Conservation (phyloP, 2,329 filamentous ascomycete species). For the Apiospora sp. region DNA sequence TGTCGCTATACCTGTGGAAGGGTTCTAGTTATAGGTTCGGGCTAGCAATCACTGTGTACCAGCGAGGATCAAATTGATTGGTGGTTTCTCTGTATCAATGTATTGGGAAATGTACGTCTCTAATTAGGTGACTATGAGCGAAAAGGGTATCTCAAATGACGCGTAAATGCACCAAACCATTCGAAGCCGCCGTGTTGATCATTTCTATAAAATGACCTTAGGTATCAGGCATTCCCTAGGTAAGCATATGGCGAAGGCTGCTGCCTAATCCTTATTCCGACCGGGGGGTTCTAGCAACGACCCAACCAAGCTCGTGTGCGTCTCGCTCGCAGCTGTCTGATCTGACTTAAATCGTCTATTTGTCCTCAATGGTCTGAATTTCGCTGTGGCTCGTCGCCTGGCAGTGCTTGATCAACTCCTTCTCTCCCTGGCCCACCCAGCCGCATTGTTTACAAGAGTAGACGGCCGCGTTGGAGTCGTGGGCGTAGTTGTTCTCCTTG, state of each 20-base stretch:
- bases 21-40: background rate
- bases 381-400: conserved; percentile 65
- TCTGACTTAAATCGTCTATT: background rate
- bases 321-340: background rate
- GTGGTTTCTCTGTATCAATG: no score
- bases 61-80: no score
- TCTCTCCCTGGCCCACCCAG: conserved; percentile 72
- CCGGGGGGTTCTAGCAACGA: background rate
- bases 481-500: conserved; percentile 80
- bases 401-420: conserved; percentile 69
- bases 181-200: background rate
- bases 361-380: conserved; percentile 58
- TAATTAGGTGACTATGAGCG: background rate
- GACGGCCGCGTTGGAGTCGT: conserved; percentile 82
- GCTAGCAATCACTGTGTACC: background rate
- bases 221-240: background rate
- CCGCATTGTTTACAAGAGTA: conserved; percentile 79
- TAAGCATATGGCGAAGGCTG: background rate
- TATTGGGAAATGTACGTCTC: background rate
- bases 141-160: conserved; percentile 20
- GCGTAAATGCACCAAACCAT: conserved; percentile 15
- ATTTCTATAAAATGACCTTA: background rate
- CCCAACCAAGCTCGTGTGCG: background rate
- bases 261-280: background rate
- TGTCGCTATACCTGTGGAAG: background rate